Evolutionary conservation across 331 rosid species (phyloP), one percentile per base, ranked within the genome.

Genomic region (Cucumis variabilis): DNA sequence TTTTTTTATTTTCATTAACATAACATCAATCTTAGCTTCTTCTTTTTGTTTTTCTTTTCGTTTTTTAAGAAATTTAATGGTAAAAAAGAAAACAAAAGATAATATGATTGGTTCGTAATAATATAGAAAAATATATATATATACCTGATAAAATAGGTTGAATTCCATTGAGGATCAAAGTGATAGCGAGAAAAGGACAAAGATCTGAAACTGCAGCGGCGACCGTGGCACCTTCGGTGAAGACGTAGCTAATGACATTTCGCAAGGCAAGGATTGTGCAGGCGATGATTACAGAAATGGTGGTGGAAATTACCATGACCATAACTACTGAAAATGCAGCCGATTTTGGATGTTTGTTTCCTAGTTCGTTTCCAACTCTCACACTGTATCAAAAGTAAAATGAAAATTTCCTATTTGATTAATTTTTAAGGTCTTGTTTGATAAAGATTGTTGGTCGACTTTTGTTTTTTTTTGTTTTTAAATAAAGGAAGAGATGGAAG

Each of bases 91-190:
- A 1, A 4, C 0, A 15, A 55, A 55, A 55, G 19, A 14, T 2
- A 53, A 55, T 55, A 9, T 55, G 13, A 0, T 55, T 55, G 20
- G 62, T 41, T 41, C 8, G 62, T 1, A 55, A 55, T 55, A 55
- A 55, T 55, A 5, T 41, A 53, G 3, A 58, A 1, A 72, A 12
- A 14, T 2, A 0, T n/a, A 13, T 86, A 14, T 2, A 0, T n/a
- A 13, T 86, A 95, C 98, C 98, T 0, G 98, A 95, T 11, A 95
- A 83, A 11, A 95, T 94, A 0, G 98, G 98, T 70, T 95, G 98
- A 86, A 95, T 62, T 1, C 98, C 98, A 6, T 95, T 94, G 74
- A 95, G 96, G 51, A 95, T 15, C 14, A 95, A 91, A 41, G 96
- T 92, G 88, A 95, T 11, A 0, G 95, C 94, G 51, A 94, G 88